Evolutionary conservation across 2,329 filamentous ascomycete species (phyloP).

Genomic region (Cercospora janseana): DNA sequence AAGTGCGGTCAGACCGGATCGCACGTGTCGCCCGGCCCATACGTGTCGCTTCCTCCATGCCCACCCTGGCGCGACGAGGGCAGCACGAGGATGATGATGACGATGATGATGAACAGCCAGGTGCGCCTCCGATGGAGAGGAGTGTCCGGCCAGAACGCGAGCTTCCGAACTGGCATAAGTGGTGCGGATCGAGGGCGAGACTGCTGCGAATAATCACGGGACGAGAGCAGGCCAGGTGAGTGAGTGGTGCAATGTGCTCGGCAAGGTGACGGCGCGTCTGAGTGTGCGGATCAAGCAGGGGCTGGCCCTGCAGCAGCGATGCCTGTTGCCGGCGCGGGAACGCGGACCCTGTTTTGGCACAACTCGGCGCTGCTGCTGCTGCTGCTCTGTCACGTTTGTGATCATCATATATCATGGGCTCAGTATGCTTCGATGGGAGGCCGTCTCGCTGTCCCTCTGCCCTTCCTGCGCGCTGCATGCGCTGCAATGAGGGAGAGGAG

Average conservation of each 20-base stretch:
- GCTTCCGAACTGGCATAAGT: background rate
- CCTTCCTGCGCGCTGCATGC: too few species aligned
- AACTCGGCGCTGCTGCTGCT: background rate
- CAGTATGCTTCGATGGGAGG: background rate
- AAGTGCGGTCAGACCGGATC: slow-evolving; percentile 3
- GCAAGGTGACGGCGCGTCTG: slow-evolving; percentile 8
- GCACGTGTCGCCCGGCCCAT: too few species aligned
- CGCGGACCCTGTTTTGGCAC: background rate
- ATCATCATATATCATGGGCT: background rate
- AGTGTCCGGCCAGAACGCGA: background rate
- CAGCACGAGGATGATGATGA: too few species aligned
- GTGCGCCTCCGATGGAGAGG: background rate
- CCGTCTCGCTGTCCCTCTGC: too few species aligned
- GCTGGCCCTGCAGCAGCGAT: slow-evolving; percentile 4
- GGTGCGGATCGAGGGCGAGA: background rate
- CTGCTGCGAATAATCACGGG: slow-evolving; percentile 9
- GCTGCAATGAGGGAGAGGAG: too few species aligned
- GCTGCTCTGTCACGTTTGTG: background rate
- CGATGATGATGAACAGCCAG: background rate
- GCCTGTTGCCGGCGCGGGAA: too few species aligned
- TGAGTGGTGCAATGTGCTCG: slow-evolving; percentile 3
- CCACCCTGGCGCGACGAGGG: too few species aligned
- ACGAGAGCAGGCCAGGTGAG: slow-evolving; percentile 5
- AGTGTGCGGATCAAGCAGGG: slow-evolving; percentile 1
- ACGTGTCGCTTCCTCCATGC: too few species aligned